These are phyloP conservation scores for Sphagnum contortum DNA, from an alignment of 225 moss, liverwort and hornwort species.

Conservation along the genomic window DNA sequence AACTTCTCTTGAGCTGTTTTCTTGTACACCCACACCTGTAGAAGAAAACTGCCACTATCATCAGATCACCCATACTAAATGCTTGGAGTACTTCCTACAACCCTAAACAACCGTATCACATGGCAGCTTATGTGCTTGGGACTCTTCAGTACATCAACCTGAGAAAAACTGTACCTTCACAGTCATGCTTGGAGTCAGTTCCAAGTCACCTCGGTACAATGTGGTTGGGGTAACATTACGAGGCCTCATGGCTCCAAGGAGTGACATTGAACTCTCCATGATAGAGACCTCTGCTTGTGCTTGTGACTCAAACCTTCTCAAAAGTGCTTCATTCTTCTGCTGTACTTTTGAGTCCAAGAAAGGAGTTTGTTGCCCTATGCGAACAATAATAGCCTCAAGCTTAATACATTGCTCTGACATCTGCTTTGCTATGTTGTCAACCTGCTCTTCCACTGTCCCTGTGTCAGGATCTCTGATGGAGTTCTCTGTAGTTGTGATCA, in stretches of 20 bases:
- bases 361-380: constrained; percentile 19
- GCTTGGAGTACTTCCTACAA: neutral
- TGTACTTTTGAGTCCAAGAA: constrained; percentile 34
- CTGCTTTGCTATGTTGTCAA: constrained; percentile 50
- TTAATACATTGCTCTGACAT: constrained; percentile 66
- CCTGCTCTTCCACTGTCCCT: constrained; percentile 72
- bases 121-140: too few species aligned
- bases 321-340: constrained; percentile 60
- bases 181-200: constrained; percentile 69
- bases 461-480: constrained; percentile 58
- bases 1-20: constrained; percentile 74
- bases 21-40: constrained; percentile 96
- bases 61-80: neutral
- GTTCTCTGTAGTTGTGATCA: constrained; percentile 70
- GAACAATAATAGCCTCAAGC: constrained; percentile 66
- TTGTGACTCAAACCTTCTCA: constrained; percentile 53
- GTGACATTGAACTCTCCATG: constrained; percentile 47
- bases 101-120: too few species aligned
- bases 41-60: neutral
- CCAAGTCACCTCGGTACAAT: constrained; percentile 83
- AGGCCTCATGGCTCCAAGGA: constrained; percentile 62
- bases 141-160: too few species aligned
- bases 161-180: constrained; percentile 45
- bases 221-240: constrained; percentile 79
- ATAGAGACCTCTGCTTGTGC: constrained; percentile 66